phyloP scores from a whole-genome alignment of 2,329 filamentous ascomycete genomes.

The Metarhizium brunneum region DNA sequence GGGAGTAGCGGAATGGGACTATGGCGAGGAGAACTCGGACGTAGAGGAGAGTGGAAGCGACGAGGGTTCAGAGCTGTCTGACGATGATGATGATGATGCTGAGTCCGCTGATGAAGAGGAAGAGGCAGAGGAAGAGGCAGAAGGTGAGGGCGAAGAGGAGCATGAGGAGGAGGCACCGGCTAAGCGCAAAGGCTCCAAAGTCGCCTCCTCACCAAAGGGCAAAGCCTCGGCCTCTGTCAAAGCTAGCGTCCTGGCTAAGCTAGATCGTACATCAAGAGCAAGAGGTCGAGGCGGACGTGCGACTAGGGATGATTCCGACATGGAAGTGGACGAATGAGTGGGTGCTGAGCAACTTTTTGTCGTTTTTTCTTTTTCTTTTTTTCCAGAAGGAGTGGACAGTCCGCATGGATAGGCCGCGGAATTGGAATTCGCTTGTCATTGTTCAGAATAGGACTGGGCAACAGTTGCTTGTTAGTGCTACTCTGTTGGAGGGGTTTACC shows the following conservation, averaged over 20 bases:
- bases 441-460: background rate
- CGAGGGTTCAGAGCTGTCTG: conserved; percentile 7
- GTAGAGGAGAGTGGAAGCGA: conserved; percentile 15
- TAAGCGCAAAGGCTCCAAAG: conserved; percentile 17
- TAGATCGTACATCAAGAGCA: conserved; percentile 14
- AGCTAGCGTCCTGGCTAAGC: conserved; percentile 13
- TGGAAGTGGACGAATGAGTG: conserved; percentile 26
- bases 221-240: conserved; percentile 14
- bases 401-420: background rate
- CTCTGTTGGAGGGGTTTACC: background rate
- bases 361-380: background rate
- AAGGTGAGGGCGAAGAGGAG: conserved; percentile 3
- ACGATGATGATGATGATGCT: conserved; percentile 6
- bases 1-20: conserved; percentile 51
- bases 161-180: conserved; percentile 9
- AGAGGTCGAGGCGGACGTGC: conserved; percentile 16
- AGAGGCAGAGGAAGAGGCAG: conserved; percentile 8
- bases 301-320: conserved; percentile 19
- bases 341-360: background rate
- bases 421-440: background rate
- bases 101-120: conserved; percentile 9
- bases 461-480: background rate
- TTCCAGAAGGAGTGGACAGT: background rate
- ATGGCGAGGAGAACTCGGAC: conserved; percentile 30
- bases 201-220: conserved; percentile 11